Base-by-base conservation (phyloP, 371 early-diverging fungal genomes). In the Actinomortierella wolfii region DNA sequence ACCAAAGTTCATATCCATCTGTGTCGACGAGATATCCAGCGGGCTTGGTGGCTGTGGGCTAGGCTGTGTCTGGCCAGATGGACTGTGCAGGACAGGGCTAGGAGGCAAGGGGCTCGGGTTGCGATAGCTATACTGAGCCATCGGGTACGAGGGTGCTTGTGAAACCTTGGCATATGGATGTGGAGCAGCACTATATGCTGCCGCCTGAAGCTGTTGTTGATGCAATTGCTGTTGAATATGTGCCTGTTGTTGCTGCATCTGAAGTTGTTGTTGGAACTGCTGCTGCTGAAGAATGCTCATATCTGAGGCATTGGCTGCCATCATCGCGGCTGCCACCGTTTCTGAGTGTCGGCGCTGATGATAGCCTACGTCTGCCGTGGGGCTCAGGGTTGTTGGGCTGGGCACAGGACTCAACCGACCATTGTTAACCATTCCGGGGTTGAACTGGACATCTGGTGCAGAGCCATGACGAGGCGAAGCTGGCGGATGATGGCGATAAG, bases 1-100 rank as follows among this genome's bases (percentile, higher is more conserved):
- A 15, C 61, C 54, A 64, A 69, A 69, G 57, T 64, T 64, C 25
- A 57, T 69, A 29, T 69, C 48, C 49, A 69, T 57, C 34, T 41
- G 53, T 4, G 34, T 34, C 29, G 64, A 57, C 20, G 70, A 69
- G 14, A 69, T 34, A 20, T 69, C 64, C 44, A 69, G 21, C 2
- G 70, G 70, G 11, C 70, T 69, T 8, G 70, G 70, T 18, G 74
- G 74, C 21, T 59, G 54, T 2, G 70, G 70, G 15, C 64, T 64
- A 46, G 53, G 56, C 4, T 44, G 61, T 8, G 61, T 57, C 1
- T 64, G 70, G 21, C 70, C 64, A 6, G 26, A 4, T 2, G 70
- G 70, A 14, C 64, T 64, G 51, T 59, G 60, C 8, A 40, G 61
- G 9, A 57, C 54, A 0, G 70, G 70, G 26, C 70, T 69, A 2